Conservation (phyloP, 768 basidiomycete genomes). For the Suillus placidus region DNA sequence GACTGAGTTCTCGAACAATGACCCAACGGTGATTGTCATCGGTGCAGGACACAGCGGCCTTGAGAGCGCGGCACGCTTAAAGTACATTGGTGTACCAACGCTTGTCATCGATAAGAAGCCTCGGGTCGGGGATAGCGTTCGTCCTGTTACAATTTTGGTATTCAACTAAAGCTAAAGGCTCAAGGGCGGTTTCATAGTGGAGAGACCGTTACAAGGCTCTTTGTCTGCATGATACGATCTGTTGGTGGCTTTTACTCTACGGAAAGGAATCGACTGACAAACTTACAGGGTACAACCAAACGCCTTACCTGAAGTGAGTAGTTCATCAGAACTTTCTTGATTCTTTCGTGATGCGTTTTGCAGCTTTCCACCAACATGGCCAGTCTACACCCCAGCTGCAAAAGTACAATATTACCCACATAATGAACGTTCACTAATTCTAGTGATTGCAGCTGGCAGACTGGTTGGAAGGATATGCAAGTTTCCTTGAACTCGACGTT, state of each 20-base stretch:
- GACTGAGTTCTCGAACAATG: constrained; percentile 46
- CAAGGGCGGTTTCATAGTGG: constrained; percentile 39
- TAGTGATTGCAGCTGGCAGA: constrained; percentile 52
- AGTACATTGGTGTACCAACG: constrained; percentile 53
- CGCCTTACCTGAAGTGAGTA: constrained; percentile 55
- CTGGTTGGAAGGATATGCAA: constrained; percentile 67
- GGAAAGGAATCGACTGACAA: neutral
- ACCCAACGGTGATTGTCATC: constrained; percentile 62
- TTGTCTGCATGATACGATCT: constrained; percentile 55
- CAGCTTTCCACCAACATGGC: constrained; percentile 64
- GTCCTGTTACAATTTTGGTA: neutral
- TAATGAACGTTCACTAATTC: neutral
- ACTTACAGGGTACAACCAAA: constrained; percentile 50
- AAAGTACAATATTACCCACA: constrained; percentile 38
- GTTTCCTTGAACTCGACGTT: constrained; percentile 60
- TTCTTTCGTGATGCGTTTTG: neutral
- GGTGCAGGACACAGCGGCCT: constrained; percentile 73
- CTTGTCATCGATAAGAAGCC: constrained; percentile 60
- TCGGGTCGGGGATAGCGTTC: constrained; percentile 50
- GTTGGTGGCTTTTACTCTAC: constrained; percentile 29
- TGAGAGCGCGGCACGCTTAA: constrained; percentile 65
- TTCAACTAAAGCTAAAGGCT: neutral
- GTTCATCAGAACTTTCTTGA: neutral
- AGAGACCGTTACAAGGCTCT: constrained; percentile 38
- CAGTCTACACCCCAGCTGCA: constrained; percentile 49